Conservation (phyloP, 805 yeast genomes). For the Suhomyces sp. region DNA sequence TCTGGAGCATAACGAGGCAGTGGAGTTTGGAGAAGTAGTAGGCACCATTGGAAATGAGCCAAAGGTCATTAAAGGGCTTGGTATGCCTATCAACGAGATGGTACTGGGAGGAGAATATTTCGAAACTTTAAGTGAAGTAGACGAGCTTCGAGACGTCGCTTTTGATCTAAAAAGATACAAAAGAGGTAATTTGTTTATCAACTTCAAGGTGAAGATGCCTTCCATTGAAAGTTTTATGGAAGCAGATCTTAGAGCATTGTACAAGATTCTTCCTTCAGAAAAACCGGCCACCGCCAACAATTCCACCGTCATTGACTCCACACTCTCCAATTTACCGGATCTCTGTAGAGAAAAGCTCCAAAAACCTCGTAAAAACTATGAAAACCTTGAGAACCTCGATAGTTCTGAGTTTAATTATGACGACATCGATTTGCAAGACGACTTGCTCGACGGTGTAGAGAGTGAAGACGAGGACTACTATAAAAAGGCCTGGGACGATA, state of each 20-base stretch:
- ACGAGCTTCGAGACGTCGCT: constrained; percentile 14
- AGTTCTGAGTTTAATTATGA: constrained; percentile 14
- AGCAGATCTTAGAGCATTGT: constrained; percentile 19
- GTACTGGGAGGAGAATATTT: constrained; percentile 22
- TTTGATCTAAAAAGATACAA: constrained; percentile 20
- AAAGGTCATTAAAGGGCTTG: constrained; percentile 48
- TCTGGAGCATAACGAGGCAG: constrained; percentile 10
- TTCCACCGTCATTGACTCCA: neutral
- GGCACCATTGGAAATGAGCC: constrained; percentile 51
- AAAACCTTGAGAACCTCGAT: neutral
- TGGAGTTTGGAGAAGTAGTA: constrained; percentile 43
- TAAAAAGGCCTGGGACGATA: constrained; percentile 14
- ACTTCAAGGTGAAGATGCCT: constrained; percentile 38
- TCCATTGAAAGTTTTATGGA: constrained; percentile 24
- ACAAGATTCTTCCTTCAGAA: constrained; percentile 17
- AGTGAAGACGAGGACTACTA: constrained; percentile 17
- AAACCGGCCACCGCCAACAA: neutral
- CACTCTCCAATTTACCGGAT: neutral
- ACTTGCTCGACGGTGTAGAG: constrained; percentile 13
- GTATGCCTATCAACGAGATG: constrained; percentile 54
- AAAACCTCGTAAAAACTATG: neutral
- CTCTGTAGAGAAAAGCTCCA: neutral
- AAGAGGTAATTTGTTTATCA: constrained; percentile 38
- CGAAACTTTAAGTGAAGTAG: constrained; percentile 18
- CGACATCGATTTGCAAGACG: constrained; percentile 18